A percentile compares a stretch with the other conserved stretches of the same genome.
These are phyloP conservation scores for Diophrys sp. DNA, from an alignment of 73 alveolate genomes.

Conservation along the genomic window DNA sequence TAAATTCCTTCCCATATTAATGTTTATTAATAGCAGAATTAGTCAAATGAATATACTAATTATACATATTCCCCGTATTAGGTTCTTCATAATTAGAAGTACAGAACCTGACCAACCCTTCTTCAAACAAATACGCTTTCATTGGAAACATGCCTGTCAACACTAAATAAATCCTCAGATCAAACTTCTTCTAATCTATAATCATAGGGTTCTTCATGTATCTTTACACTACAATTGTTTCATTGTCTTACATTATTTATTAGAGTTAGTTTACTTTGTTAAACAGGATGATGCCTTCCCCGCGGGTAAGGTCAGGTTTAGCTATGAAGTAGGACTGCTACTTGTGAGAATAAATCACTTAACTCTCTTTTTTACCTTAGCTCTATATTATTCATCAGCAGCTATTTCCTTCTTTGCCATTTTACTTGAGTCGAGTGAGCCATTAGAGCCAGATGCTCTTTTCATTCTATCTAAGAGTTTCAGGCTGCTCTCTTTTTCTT, in stretches of 20 bases:
- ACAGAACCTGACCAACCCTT: slow-evolving; percentile 74
- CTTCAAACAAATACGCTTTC: slow-evolving; percentile 56
- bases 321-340: slow-evolving; percentile 38
- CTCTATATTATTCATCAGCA: background rate
- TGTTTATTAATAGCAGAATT: slow-evolving; percentile 63
- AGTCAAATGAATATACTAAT: slow-evolving; percentile 65
- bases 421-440: background rate
- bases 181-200: slow-evolving; percentile 64
- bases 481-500: slow-evolving; percentile 17
- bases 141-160: slow-evolving; percentile 61
- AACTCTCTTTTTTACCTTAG: background rate
- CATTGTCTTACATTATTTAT: background rate
- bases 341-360: too few species aligned
- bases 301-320: slow-evolving; percentile 43
- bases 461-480: slow-evolving; percentile 11
- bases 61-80: slow-evolving; percentile 27
- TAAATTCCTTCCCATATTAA: too few species aligned
- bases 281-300: slow-evolving; percentile 33
- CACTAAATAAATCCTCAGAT: slow-evolving; percentile 65
- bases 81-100: slow-evolving; percentile 60
- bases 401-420: background rate
- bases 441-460: background rate
- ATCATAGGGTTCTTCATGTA: slow-evolving; percentile 63
- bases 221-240: slow-evolving; percentile 30
- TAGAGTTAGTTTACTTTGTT: background rate